These are phyloP conservation scores for Jamesozyma jinghongensis DNA, from an alignment of 805 yeast genomes.

Conservation along the genomic window DNA sequence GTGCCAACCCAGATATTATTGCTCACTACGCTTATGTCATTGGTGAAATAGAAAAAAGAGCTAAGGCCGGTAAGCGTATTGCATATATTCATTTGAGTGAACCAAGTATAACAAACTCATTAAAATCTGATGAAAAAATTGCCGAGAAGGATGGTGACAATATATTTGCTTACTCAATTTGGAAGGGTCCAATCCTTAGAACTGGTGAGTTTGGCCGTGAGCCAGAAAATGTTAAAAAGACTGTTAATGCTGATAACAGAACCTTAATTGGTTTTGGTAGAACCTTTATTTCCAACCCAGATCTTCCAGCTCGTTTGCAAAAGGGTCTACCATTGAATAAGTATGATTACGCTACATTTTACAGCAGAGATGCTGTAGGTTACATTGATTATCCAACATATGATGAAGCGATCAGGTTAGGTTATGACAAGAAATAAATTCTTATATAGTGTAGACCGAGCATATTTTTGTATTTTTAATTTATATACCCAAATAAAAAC, in stretches of 20 bases:
- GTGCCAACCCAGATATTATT: slow-evolving; percentile 21
- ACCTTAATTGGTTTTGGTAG: slow-evolving; percentile 41
- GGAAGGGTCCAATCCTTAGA: slow-evolving; percentile 38
- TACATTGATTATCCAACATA: slow-evolving; percentile 37
- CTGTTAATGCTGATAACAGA: slow-evolving; percentile 32
- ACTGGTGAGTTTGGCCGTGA: slow-evolving; percentile 31
- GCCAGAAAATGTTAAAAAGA: slow-evolving; percentile 19
- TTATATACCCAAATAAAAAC: too few species aligned
- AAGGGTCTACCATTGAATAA: slow-evolving; percentile 33
- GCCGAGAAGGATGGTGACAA: slow-evolving; percentile 26
- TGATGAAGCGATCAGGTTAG: slow-evolving; percentile 18
- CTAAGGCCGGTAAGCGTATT: slow-evolving; percentile 28
- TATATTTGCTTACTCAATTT: slow-evolving; percentile 35
- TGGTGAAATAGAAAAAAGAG: slow-evolving; percentile 33
- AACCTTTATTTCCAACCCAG: slow-evolving; percentile 47
- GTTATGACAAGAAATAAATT: slow-evolving; percentile 9
- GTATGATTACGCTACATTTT: slow-evolving; percentile 44
- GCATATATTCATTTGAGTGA: slow-evolving; percentile 40
- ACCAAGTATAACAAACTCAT: slow-evolving; percentile 33
- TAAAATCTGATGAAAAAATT: slow-evolving; percentile 18
- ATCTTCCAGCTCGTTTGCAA: slow-evolving; percentile 36
- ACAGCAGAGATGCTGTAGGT: slow-evolving; percentile 31
- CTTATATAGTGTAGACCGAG: background rate
- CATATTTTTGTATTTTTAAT: background rate
- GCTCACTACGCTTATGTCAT: slow-evolving; percentile 34